Evolutionary conservation across 1,139 yeast species (phyloP).

Genomic region (Ogataea hybrid): DNA sequence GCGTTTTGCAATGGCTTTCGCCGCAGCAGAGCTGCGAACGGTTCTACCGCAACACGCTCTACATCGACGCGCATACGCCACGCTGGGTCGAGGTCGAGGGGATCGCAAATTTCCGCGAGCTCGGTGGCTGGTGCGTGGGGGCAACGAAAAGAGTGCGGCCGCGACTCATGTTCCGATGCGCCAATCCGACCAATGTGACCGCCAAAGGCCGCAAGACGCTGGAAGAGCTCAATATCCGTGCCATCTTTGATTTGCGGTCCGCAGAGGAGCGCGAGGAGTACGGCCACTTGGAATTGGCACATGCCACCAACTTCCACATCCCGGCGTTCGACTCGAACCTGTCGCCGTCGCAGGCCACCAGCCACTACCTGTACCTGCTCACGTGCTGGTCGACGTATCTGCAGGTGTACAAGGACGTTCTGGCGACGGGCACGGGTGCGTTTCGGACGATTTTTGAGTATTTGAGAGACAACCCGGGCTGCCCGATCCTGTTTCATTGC

Average conservation of each 20-base stretch:
- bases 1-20: constrained; percentile 50
- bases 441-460: constrained; percentile 49
- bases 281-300: constrained; percentile 47
- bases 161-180: constrained; percentile 60
- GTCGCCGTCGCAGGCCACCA: constrained; percentile 65
- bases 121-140: constrained; percentile 68
- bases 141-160: constrained; percentile 47
- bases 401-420: constrained; percentile 59
- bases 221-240: constrained; percentile 46
- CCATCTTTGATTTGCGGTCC: constrained; percentile 71
- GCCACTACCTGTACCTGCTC: constrained; percentile 54
- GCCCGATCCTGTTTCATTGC: constrained; percentile 67
- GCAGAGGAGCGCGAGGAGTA: constrained; percentile 53
- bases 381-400: constrained; percentile 66
- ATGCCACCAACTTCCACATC: constrained; percentile 50
- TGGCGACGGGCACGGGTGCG: constrained; percentile 46
- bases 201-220: constrained; percentile 43
- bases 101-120: constrained; percentile 69
- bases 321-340: constrained; percentile 63
- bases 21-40: constrained; percentile 51
- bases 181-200: constrained; percentile 54
- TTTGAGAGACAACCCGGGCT: constrained; percentile 50
- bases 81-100: constrained; percentile 65
- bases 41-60: constrained; percentile 41
- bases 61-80: constrained; percentile 35